Evolutionary conservation across 2,329 filamentous ascomycete genomes (phyloP).

Genomic region (Venturia aucupariae): DNA sequence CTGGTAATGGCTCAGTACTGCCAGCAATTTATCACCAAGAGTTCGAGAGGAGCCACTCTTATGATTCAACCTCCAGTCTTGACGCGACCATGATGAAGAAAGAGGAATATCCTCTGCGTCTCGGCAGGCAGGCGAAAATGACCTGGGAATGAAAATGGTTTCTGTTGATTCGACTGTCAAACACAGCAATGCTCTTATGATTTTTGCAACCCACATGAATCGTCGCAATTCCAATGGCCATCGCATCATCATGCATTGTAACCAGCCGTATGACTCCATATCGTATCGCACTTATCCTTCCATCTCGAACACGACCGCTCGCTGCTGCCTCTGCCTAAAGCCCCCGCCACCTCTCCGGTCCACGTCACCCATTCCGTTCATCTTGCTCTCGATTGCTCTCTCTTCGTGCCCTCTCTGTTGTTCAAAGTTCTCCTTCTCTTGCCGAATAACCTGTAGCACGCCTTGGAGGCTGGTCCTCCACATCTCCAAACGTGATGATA

Average conservation of each 20-base stretch:
- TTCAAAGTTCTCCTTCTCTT: slow-evolving; percentile 72
- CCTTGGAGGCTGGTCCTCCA: slow-evolving; percentile 76
- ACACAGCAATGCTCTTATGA: neutral
- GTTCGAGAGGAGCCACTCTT: too few relatives aligned
- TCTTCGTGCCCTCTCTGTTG: slow-evolving; percentile 68
- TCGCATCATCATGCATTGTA: neutral
- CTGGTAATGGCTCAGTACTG: neutral
- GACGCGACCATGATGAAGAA: neutral
- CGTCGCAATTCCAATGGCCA: neutral
- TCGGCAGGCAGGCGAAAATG: neutral
- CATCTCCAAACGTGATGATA: slow-evolving; percentile 80
- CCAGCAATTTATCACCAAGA: neutral
- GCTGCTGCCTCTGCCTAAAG: slow-evolving; percentile 10
- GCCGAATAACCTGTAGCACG: slow-evolving; percentile 68
- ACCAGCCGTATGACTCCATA: neutral
- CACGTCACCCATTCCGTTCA: slow-evolving; percentile 25
- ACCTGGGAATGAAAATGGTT: neutral
- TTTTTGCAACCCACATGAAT: neutral
- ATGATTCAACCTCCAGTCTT: neutral
- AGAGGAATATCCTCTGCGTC: neutral
- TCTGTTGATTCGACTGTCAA: neutral
- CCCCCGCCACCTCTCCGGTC: slow-evolving; percentile 10
- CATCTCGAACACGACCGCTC: slow-evolving; percentile 7
- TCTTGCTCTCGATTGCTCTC: slow-evolving; percentile 61
- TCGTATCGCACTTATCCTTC: slow-evolving; percentile 7